phyloP scores from a whole-genome alignment of 1,284 basidiomycete genomes.

The Fistulina hepatica region DNA sequence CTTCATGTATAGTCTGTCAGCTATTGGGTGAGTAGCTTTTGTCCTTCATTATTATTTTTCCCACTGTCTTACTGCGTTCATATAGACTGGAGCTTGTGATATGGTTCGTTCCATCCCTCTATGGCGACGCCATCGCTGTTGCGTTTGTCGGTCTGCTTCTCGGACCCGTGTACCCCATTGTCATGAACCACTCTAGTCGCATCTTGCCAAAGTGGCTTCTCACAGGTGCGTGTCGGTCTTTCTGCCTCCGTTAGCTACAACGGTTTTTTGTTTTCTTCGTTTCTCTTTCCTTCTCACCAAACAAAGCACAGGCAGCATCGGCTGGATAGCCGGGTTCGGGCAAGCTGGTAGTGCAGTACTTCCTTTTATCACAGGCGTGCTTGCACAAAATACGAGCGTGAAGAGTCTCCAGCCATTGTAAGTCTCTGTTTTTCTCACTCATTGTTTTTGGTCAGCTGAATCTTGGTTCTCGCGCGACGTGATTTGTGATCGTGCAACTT shows the following conservation, averaged over 20 bases:
- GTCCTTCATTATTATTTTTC: constrained; percentile 9
- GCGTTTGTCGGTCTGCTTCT: constrained; percentile 34
- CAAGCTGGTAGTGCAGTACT: constrained; percentile 56
- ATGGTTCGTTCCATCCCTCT: constrained; percentile 15
- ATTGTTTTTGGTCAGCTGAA: not conserved
- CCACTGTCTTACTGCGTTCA: constrained; percentile 2
- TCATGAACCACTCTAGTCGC: constrained; percentile 46
- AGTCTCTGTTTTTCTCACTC: constrained; percentile 17
- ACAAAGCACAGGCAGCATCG: too few relatives aligned
- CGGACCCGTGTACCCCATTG: constrained; percentile 57
- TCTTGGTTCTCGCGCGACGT: not conserved
- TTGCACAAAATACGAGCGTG: constrained; percentile 46
- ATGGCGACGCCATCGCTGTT: constrained; percentile 14
- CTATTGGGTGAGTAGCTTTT: constrained; percentile 25
- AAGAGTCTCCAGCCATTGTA: constrained; percentile 47
- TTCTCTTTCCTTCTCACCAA: too few relatives aligned
- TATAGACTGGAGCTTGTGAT: constrained; percentile 14
- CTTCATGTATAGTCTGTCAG: constrained; percentile 19
- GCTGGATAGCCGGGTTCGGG: constrained; percentile 57
- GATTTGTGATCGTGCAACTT: not conserved
- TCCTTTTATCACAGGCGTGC: constrained; percentile 52
- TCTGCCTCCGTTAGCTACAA: too few relatives aligned
- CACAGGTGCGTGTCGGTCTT: too few relatives aligned
- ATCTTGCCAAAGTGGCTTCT: constrained; percentile 54
- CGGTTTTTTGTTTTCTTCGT: too few relatives aligned